A percentile compares a stretch with the other conserved stretches of the same genome.
Evolutionary conservation across 2,329 filamentous ascomycete species (phyloP).

Genomic region (Acrocalymma vagum): DNA sequence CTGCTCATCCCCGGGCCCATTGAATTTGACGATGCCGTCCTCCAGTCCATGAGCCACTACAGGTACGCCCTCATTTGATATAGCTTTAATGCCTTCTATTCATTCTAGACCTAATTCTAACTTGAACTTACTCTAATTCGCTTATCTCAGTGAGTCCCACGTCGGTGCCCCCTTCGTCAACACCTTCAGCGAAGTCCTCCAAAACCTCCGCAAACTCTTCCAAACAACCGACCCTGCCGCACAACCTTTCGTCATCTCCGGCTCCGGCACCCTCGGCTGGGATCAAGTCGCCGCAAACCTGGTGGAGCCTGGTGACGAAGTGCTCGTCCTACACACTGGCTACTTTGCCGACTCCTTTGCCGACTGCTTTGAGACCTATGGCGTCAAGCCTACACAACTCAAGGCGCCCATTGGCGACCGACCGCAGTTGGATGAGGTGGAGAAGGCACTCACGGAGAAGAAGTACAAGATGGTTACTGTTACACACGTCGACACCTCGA

Average conservation of each 20-base stretch:
- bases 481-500: conserved; percentile 97
- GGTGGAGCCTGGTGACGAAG: conserved; percentile 87
- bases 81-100: too few species aligned
- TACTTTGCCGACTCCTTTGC: conserved; percentile 98
- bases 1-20: conserved; percentile 97
- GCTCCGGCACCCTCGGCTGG: conserved; percentile 96
- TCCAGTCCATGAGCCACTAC: conserved; percentile 94
- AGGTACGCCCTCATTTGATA: conserved; percentile 62
- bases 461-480: conserved; percentile 94
- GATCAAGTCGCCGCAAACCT: conserved; percentile 95
- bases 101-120: too few species aligned
- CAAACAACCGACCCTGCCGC: conserved; percentile 82
- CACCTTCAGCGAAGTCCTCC: conserved; percentile 87
- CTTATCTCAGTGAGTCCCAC: conserved; percentile 79
- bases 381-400: conserved; percentile 87
- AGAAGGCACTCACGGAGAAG: conserved; percentile 87
- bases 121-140: conserved; percentile 12
- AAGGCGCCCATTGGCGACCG: conserved; percentile 88
- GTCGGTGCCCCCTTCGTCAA: conserved; percentile 89
- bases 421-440: conserved; percentile 86
- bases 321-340: conserved; percentile 90
- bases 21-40: conserved; percentile 97
- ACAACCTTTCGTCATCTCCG: conserved; percentile 92
- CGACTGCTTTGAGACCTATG: conserved; percentile 90
- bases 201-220: conserved; percentile 91